Conservation (phyloP, 176 grass and related monocot genomes). For the Triticum aestivum region DNA sequence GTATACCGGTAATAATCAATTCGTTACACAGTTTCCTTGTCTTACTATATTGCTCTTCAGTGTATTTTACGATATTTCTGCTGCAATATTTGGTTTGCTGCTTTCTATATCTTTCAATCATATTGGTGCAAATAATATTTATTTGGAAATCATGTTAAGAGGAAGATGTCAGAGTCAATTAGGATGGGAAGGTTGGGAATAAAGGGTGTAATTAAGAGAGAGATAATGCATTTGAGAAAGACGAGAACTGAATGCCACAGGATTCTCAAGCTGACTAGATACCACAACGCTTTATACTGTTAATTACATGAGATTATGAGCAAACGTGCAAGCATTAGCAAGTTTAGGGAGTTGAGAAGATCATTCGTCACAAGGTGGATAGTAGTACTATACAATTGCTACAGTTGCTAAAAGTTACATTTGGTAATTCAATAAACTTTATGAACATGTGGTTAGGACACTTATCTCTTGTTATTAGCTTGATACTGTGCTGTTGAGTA, state of each 20-base stretch:
- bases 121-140: conserved; percentile 19
- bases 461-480: not conserved
- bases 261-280: not conserved
- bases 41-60: conserved; percentile 9
- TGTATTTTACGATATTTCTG: conserved; percentile 19
- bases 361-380: not conserved
- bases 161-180: not conserved
- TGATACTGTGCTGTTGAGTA: not conserved
- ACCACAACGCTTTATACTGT: not conserved
- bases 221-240: not conserved
- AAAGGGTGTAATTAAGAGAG: not conserved
- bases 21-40: conserved; percentile 17
- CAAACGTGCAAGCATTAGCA: not conserved
- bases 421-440: not conserved
- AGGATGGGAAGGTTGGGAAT: not conserved
- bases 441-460: not conserved
- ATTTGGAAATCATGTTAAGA: not conserved
- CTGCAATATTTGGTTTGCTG: not conserved
- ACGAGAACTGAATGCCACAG: not conserved
- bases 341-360: not conserved
- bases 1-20: conserved; percentile 75
- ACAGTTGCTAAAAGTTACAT: not conserved
- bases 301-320: not conserved
- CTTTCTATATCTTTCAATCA: conserved; percentile 14
- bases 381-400: not conserved